phyloP scores from a whole-genome alignment of 805 yeast genomes.

The Nadsonia fulvescens region DNA sequence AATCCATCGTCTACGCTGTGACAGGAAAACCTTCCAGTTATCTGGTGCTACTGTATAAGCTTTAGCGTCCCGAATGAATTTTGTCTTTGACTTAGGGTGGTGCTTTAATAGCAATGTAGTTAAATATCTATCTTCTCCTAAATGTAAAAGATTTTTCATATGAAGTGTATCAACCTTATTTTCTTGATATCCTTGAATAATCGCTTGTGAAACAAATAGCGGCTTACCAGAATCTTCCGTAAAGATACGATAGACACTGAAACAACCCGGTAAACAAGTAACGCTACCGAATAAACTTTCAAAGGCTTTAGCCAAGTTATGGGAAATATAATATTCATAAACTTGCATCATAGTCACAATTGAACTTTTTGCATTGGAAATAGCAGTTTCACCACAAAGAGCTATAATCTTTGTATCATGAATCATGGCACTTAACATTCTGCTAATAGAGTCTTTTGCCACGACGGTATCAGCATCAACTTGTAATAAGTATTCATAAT shows the following conservation, averaged over 20 bases:
- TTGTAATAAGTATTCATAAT: conserved; percentile 35
- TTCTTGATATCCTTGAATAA: conserved; percentile 37
- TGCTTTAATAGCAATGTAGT: conserved; percentile 38
- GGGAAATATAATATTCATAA: conserved; percentile 46
- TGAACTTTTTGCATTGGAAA: conserved; percentile 31
- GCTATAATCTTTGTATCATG: conserved; percentile 39
- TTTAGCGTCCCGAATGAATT: conserved; percentile 38
- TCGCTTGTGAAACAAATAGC: conserved; percentile 39
- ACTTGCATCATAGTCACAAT: conserved; percentile 47
- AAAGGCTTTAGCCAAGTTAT: conserved; percentile 44
- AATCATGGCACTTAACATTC: conserved; percentile 38
- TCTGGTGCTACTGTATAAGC: conserved; percentile 46
- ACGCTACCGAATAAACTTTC: conserved; percentile 46
- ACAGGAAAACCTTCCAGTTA: conserved; percentile 34
- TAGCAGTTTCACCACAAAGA: conserved; percentile 43
- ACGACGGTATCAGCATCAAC: conserved; percentile 51
- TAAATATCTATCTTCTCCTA: conserved; percentile 45
- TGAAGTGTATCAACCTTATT: conserved; percentile 41
- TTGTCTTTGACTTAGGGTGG: conserved; percentile 36
- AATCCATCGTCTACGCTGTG: conserved; percentile 54
- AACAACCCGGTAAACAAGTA: conserved; percentile 51
- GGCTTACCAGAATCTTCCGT: conserved; percentile 40
- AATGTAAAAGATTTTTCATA: conserved; percentile 37
- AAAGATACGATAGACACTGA: conserved; percentile 37
- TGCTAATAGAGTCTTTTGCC: conserved; percentile 33